These are phyloP conservation scores for Closterium sp. DNA, from an alignment of 139 green algal genomes.

Conservation along the genomic window DNA sequence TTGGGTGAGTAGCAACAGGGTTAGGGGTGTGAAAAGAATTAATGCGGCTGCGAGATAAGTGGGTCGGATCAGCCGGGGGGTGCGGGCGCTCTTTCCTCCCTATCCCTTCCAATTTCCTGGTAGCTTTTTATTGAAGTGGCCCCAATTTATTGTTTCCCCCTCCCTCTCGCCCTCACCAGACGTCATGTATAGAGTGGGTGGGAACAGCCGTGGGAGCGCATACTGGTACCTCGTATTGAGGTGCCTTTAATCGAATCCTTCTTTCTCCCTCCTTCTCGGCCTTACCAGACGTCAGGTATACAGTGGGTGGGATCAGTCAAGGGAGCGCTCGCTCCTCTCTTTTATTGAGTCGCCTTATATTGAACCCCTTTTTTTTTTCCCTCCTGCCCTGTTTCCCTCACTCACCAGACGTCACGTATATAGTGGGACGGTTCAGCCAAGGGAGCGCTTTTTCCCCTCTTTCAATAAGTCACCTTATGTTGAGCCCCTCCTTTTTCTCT, in stretches of 20 bases:
- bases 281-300: neutral
- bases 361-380: neutral
- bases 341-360: too few relatives aligned
- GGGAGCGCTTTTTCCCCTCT: constrained; percentile 18
- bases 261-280: neutral
- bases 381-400: too few relatives aligned
- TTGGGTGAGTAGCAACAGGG: neutral
- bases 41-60: neutral
- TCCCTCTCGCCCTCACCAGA: too few relatives aligned
- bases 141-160: too few relatives aligned
- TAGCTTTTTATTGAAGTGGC: neutral
- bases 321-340: constrained; percentile 24
- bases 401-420: too few relatives aligned
- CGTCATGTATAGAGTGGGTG: constrained; percentile 18
- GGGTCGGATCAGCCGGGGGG: neutral
- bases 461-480: too few relatives aligned
- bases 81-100: neutral
- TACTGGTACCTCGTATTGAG: neutral
- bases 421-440: constrained; percentile 17
- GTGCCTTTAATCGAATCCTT: constrained; percentile 8
- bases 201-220: constrained; percentile 36
- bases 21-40: neutral
- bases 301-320: constrained; percentile 40
- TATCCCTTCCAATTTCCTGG: too few relatives aligned
- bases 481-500: neutral